Conservation (phyloP, 805 yeast species). For the Blastobotrys attinorum region DNA sequence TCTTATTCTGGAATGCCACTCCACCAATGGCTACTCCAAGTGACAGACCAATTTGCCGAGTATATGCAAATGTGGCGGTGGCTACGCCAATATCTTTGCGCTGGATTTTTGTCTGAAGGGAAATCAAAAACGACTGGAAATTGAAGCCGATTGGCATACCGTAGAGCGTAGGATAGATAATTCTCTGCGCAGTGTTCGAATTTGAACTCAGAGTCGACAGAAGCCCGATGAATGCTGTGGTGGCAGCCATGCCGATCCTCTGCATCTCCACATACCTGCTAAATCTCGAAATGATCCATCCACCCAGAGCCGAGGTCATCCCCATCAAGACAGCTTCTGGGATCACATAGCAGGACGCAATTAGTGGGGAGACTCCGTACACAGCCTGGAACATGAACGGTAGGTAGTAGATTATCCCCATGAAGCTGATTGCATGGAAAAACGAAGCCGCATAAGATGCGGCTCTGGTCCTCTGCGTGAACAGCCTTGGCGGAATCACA, state of each 20-base stretch:
- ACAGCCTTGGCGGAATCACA: constrained; percentile 37
- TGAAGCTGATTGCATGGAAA: constrained; percentile 43
- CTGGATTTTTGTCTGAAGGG: constrained; percentile 46
- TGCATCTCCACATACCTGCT: constrained; percentile 38
- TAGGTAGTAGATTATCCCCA: constrained; percentile 39
- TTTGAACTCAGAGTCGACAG: constrained; percentile 35
- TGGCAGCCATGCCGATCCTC: constrained; percentile 31
- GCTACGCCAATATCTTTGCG: constrained; percentile 41
- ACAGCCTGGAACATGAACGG: constrained; percentile 45
- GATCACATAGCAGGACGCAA: constrained; percentile 35
- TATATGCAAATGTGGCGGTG: constrained; percentile 38
- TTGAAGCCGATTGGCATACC: constrained; percentile 44
- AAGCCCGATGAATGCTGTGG: constrained; percentile 40
- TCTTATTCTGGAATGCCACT: constrained; percentile 36
- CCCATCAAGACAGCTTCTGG: constrained; percentile 42
- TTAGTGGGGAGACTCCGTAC: constrained; percentile 33
- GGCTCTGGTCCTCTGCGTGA: constrained; percentile 20
- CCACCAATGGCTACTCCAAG: constrained; percentile 41
- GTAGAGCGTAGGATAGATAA: constrained; percentile 39
- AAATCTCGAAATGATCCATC: constrained; percentile 36
- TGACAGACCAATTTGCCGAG: constrained; percentile 30
- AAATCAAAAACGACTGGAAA: constrained; percentile 39
- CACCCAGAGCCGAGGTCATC: constrained; percentile 36
- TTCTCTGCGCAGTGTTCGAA: constrained; percentile 31
- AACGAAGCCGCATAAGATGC: constrained; percentile 34